A percentile compares a stretch with the other conserved stretches of the same genome.
These are phyloP conservation scores for Harringtonia lauricola DNA, from an alignment of 2,329 filamentous ascomycete species.

Conservation along the genomic window DNA sequence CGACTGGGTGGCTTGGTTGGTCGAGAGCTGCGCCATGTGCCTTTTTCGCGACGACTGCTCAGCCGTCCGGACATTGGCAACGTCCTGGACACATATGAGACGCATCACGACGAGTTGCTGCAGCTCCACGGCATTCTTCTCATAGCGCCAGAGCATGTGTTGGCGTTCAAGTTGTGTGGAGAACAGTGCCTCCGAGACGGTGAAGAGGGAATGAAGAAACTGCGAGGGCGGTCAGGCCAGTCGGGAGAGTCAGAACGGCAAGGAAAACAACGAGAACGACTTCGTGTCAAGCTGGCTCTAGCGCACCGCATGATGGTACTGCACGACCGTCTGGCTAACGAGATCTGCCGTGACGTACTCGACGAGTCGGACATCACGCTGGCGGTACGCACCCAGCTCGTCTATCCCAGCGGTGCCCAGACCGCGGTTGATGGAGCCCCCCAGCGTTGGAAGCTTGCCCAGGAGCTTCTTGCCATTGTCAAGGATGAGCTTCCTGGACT, in stretches of 20 bases:
- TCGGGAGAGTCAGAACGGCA: too few species aligned
- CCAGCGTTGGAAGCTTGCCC: conserved; percentile 34
- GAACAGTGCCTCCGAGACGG: conserved; percentile 42
- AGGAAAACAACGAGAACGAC: neutral
- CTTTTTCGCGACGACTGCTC: conserved; percentile 42
- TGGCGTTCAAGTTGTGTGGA: conserved; percentile 55
- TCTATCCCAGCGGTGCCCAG: conserved; percentile 42
- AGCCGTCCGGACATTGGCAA: conserved; percentile 19
- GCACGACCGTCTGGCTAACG: conserved; percentile 36
- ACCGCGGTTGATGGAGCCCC: conserved; percentile 39
- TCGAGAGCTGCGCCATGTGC: conserved; percentile 41
- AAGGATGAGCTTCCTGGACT: conserved; percentile 26
- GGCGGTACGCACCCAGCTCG: conserved; percentile 40
- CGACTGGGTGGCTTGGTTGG: conserved; percentile 43
- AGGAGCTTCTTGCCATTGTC: conserved; percentile 29
- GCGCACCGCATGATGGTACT: conserved; percentile 31
- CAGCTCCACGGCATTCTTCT: conserved; percentile 41
- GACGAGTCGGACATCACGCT: conserved; percentile 53
- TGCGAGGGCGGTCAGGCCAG: too few species aligned
- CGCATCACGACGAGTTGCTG: conserved; percentile 25
- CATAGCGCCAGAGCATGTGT: conserved; percentile 49
- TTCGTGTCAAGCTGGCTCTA: neutral
- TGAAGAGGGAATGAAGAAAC: conserved; percentile 10
- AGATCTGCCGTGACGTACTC: conserved; percentile 44
- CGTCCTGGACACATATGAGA: conserved; percentile 23